Evolutionary conservation across 345 rosid species (phyloP).

Genomic region (Kandelia obovata): DNA sequence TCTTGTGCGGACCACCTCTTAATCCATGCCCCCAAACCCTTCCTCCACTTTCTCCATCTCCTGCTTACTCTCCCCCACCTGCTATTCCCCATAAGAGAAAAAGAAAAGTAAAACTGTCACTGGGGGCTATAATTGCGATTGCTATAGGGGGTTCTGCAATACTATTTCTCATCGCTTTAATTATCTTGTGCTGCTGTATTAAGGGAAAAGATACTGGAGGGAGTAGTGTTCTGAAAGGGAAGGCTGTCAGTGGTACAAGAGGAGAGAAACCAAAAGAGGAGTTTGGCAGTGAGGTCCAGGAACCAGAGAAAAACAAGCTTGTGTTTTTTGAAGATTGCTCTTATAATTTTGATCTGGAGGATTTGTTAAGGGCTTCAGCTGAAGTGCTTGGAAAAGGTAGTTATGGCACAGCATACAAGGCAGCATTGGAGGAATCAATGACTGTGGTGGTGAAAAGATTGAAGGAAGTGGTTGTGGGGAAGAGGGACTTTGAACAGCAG

Average conservation of each 20-base stretch:
- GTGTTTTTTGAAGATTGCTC: conserved; percentile 79
- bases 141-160: conserved; percentile 56
- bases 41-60: conserved; percentile 43
- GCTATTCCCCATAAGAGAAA: conserved; percentile 36
- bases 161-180: conserved; percentile 41
- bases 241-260: conserved; percentile 42
- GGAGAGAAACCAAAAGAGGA: conserved; percentile 73
- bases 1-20: conserved; percentile 63
- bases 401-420: conserved; percentile 82
- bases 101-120: conserved; percentile 43
- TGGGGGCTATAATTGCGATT: conserved; percentile 58
- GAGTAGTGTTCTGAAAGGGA: conserved; percentile 45
- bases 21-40: conserved; percentile 35
- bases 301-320: conserved; percentile 71
- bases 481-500: conserved; percentile 87
- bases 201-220: conserved; percentile 53
- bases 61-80: conserved; percentile 41
- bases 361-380: conserved; percentile 85
- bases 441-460: conserved; percentile 86
- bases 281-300: conserved; percentile 78
- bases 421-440: conserved; percentile 70
- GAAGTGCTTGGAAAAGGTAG: conserved; percentile 92
- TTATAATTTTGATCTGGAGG: conserved; percentile 78
- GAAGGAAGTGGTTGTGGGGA: conserved; percentile 72
- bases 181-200: conserved; percentile 53